Percentiles rank a stretch among this genome's conserved stretches.
Evolutionary conservation across 1,139 yeast genomes (phyloP).

Genomic region (Geotrichum cucujoidarum): DNA sequence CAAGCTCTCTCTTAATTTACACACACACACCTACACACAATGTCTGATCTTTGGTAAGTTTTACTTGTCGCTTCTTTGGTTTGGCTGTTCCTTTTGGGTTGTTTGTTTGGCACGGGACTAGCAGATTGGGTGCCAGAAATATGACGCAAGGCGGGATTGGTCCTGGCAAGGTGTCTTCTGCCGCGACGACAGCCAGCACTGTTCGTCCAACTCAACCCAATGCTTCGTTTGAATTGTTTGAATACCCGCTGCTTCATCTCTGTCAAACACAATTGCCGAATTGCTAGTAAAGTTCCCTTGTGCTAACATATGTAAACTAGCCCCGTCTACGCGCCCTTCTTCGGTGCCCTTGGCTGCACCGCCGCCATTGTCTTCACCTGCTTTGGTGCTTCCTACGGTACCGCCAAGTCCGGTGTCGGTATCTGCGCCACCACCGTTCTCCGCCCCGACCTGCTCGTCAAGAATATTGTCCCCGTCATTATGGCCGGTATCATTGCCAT

Average conservation of each 20-base stretch:
- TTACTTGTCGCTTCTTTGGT: background rate
- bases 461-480: constrained; percentile 66
- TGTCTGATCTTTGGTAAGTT: constrained; percentile 22
- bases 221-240: no score
- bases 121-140: no score
- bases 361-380: constrained; percentile 98
- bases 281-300: no score
- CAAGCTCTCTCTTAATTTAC: background rate
- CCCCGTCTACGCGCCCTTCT: constrained; percentile 86
- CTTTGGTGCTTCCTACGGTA: constrained; percentile 92
- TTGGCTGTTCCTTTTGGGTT: no score
- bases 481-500: constrained; percentile 98
- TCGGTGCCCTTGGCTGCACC: constrained; percentile 98
- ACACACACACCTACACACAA: constrained; percentile 1
- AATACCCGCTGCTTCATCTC: background rate
- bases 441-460: constrained; percentile 70
- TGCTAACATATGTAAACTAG: no score
- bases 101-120: no score
- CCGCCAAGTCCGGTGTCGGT: constrained; percentile 98
- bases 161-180: no score
- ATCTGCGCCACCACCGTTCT: constrained; percentile 96
- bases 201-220: no score
- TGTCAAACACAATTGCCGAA: background rate
- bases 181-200: no score
- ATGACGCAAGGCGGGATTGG: no score